These are phyloP conservation scores for Centrapalus pauciflorus DNA, from an alignment of 129 eudicot species.

Conservation along the genomic window DNA sequence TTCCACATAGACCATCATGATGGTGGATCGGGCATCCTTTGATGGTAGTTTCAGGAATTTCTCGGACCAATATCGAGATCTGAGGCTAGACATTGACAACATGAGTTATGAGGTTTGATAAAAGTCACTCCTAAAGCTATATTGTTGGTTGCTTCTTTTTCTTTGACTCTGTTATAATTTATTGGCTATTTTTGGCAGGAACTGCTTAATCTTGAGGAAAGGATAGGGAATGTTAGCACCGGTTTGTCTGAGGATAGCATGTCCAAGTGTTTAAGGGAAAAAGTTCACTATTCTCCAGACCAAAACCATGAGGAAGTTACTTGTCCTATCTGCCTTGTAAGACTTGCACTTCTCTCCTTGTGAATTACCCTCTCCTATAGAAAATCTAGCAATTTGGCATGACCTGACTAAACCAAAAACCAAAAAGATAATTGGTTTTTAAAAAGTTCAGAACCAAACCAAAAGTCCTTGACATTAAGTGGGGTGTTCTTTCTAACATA, in stretches of 20 bases:
- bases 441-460: too few species aligned
- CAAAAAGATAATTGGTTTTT: too few species aligned
- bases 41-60: constrained; percentile 31
- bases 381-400: not conserved
- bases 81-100: constrained; percentile 58
- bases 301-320: constrained; percentile 23
- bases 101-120: constrained; percentile 53
- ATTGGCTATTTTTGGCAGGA: constrained; percentile 34
- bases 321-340: constrained; percentile 62
- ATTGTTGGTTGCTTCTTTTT: not conserved
- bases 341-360: not conserved
- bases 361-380: not conserved
- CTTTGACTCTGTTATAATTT: not conserved
- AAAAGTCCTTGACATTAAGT: too few species aligned
- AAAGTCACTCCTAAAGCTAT: not conserved
- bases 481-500: too few species aligned
- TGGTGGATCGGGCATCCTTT: constrained; percentile 36
- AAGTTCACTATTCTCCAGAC: constrained; percentile 7
- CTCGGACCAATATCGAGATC: constrained; percentile 48
- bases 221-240: constrained; percentile 49
- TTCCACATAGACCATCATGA: constrained; percentile 25
- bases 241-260: constrained; percentile 50
- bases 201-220: constrained; percentile 51
- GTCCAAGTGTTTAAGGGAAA: constrained; percentile 34
- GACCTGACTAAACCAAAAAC: too few species aligned